Evolutionary conservation across 208 protist genomes (phyloP).

Genomic region (Crithidia acanthocephali): DNA sequence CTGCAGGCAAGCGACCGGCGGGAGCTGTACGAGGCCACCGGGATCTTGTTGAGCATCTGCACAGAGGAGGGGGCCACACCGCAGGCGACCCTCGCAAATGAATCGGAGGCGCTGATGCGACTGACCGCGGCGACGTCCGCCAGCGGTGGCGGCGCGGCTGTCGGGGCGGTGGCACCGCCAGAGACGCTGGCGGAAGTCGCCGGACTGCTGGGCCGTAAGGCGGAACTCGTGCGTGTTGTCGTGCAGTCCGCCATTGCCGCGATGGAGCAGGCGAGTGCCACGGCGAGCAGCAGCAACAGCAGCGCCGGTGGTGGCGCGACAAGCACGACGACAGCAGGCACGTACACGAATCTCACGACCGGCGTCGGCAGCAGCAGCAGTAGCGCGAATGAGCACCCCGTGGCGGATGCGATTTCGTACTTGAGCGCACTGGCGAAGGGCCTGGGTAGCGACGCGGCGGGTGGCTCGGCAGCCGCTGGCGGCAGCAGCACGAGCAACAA

Average conservation of each 20-base stretch:
- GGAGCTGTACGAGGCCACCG: constrained; percentile 77
- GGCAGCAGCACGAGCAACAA: constrained; percentile 4
- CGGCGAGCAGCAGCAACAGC: not conserved
- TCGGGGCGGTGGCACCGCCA: not conserved
- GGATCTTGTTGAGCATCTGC: constrained; percentile 60
- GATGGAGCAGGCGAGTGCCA: constrained; percentile 25
- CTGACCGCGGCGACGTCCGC: constrained; percentile 6
- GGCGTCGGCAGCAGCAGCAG: not conserved
- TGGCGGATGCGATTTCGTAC: constrained; percentile 62
- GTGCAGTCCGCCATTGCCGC: constrained; percentile 25
- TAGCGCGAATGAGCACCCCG: constrained; percentile 25
- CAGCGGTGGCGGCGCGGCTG: too few relatives aligned
- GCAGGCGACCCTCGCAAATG: constrained; percentile 9
- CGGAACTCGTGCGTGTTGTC: constrained; percentile 25
- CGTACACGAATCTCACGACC: too few relatives aligned
- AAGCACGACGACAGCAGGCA: too few relatives aligned
- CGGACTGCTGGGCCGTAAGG: constrained; percentile 30
- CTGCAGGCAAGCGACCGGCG: constrained; percentile 53
- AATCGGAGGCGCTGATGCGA: constrained; percentile 3
- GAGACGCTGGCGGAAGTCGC: constrained; percentile 23
- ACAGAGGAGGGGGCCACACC: constrained; percentile 10
- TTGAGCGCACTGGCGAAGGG: constrained; percentile 59
- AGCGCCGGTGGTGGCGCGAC: not conserved
- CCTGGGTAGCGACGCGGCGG: constrained; percentile 11
- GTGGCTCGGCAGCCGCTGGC: not conserved